Percentiles rank a stretch among this genome's conserved stretches.
Conservation (phyloP, 768 basidiomycete species). For the Russula compacta region DNA sequence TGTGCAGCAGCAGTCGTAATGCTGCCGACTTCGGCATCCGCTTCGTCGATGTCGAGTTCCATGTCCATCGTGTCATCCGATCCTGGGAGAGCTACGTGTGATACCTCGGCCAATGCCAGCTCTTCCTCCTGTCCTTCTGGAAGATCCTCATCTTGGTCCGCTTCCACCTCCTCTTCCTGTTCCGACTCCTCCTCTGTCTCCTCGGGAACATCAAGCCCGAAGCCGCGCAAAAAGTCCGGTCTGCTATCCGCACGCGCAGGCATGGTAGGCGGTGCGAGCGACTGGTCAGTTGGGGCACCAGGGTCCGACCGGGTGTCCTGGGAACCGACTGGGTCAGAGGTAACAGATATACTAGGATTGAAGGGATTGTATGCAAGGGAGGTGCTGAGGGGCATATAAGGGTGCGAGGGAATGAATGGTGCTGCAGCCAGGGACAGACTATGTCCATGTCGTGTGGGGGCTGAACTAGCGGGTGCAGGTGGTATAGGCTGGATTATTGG, state of each 20-base stretch:
- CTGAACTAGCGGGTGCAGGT: constrained; percentile 23
- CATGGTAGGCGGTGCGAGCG: constrained; percentile 35
- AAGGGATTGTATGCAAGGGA: constrained; percentile 53
- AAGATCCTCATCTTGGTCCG: constrained; percentile 21
- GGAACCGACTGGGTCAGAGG: constrained; percentile 33
- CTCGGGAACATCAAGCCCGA: constrained; percentile 71
- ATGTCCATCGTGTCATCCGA: constrained; percentile 19
- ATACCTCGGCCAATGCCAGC: constrained; percentile 6
- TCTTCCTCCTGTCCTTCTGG: constrained; percentile 22
- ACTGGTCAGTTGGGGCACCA: constrained; percentile 42
- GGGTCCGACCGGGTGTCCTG: constrained; percentile 41
- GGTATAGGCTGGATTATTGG: constrained; percentile 26
- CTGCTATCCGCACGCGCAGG: constrained; percentile 40
- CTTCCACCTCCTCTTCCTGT: constrained; percentile 20
- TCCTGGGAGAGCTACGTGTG: constrained; percentile 4
- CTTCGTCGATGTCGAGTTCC: constrained; percentile 24
- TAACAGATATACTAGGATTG: constrained; percentile 46
- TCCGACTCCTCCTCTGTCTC: constrained; percentile 56
- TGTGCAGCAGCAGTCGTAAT: constrained; percentile 39
- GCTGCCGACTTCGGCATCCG: constrained; percentile 33
- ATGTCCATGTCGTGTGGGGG: constrained; percentile 59
- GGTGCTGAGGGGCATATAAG: constrained; percentile 27
- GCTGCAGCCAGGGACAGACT: constrained; percentile 64
- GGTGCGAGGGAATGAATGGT: constrained; percentile 35
- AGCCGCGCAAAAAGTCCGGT: constrained; percentile 70